These are phyloP conservation scores for Epichloe sibirici DNA, from an alignment of 2,329 filamentous ascomycete species.

Conservation along the genomic window DNA sequence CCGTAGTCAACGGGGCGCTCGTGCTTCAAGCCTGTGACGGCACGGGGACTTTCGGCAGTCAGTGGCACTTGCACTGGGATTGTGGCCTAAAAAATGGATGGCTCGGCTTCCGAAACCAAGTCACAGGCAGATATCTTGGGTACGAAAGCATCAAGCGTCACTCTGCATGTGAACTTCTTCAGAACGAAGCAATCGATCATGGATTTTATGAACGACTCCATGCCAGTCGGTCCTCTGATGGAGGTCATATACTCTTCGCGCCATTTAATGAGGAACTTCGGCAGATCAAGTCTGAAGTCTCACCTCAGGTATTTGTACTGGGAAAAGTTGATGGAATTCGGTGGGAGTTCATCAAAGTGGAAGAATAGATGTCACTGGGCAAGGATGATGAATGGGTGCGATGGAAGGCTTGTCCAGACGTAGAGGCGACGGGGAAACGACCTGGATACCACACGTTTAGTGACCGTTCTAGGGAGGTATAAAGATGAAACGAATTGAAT, in stretches of 20 bases:
- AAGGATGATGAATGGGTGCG: no score
- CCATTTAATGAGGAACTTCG: background rate
- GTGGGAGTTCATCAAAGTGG: no score
- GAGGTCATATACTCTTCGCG: background rate
- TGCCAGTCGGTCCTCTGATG: background rate
- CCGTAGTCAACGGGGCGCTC: rapidly evolving
- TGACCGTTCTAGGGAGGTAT: no score
- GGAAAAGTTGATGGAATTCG: rapidly evolving
- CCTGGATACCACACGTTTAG: no score
- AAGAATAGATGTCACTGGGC: no score
- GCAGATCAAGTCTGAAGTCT: rapidly evolving
- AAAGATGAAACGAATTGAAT: no score
- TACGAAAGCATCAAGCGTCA: rapidly evolving
- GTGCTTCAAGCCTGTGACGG: background rate
- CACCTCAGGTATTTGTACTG: rapidly evolving
- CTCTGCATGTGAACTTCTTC: rapidly evolving
- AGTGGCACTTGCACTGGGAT: background rate
- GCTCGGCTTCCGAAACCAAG: background rate
- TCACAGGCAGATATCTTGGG: background rate
- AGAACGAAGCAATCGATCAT: no score
- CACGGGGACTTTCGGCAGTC: background rate
- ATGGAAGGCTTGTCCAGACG: no score
- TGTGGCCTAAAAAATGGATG: rapidly evolving
- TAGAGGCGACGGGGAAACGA: no score
- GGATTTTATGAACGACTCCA: rapidly evolving